Evolutionary conservation across 2,329 filamentous ascomycete species (phyloP).

Genomic region (Arthrobotrys musiformis): DNA sequence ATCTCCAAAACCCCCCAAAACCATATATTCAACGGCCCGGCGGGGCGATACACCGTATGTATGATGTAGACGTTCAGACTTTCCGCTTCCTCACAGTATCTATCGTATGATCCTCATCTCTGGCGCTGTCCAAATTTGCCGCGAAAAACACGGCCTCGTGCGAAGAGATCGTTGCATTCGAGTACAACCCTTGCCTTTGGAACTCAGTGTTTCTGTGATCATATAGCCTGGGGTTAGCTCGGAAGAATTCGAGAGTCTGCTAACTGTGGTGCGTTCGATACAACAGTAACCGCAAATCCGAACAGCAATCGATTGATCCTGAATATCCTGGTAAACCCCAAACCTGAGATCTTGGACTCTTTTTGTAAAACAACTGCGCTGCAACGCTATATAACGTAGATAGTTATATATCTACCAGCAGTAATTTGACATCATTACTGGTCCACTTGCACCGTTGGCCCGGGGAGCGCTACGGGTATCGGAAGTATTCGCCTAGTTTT

Average conservation of each 20-base stretch:
- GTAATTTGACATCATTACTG: not conserved
- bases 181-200: not conserved
- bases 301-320: too few relatives aligned
- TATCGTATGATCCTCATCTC: not conserved
- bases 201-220: not conserved
- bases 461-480: not conserved
- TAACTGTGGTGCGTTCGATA: not conserved
- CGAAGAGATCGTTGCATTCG: not conserved
- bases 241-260: not conserved
- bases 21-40: constrained; percentile 9
- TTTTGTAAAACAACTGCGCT: not conserved
- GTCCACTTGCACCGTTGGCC: not conserved
- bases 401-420: not conserved
- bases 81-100: not conserved
- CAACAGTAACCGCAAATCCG: not conserved
- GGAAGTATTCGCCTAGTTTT: constrained; percentile 20
- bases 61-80: not conserved
- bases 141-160: not conserved
- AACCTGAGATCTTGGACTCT: not conserved
- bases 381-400: not conserved
- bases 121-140: not conserved
- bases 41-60: constrained; percentile 30
- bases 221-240: not conserved
- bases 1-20: not conserved
- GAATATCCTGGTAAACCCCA: not conserved